Conservation (phyloP, 805 yeast species). For the Pichia exigua region DNA sequence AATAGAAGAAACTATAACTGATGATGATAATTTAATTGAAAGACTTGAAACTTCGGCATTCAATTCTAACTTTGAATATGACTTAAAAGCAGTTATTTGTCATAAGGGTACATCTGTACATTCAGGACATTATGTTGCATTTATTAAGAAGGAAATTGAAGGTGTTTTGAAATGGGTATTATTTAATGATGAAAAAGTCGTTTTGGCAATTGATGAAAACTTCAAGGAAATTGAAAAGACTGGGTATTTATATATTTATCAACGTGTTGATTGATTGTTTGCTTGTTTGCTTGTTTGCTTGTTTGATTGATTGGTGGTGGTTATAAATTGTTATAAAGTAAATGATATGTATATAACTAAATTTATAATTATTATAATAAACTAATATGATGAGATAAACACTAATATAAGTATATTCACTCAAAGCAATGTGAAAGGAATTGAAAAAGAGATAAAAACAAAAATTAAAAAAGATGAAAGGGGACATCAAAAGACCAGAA, state of each 20-base stretch:
- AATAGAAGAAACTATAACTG: slow-evolving; percentile 23
- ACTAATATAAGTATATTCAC: neutral
- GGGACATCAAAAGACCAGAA: neutral
- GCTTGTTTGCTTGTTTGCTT: too few species aligned
- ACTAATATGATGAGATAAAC: neutral
- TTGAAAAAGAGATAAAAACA: neutral
- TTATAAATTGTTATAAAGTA: neutral
- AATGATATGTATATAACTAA: neutral
- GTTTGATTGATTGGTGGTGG: neutral
- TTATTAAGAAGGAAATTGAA: slow-evolving; percentile 41
- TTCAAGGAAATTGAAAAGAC: slow-evolving; percentile 37
- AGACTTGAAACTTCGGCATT: slow-evolving; percentile 2
- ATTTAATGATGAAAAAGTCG: slow-evolving; percentile 87
- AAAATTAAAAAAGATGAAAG: neutral
- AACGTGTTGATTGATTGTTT: neutral
- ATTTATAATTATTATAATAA: neutral
- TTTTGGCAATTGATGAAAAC: slow-evolving; percentile 38
- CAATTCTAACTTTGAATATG: slow-evolving; percentile 26
- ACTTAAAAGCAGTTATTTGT: slow-evolving; percentile 61
- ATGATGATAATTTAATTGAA: slow-evolving; percentile 6
- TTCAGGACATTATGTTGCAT: slow-evolving; percentile 88
- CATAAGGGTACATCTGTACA: slow-evolving; percentile 88
- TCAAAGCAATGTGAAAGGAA: neutral
- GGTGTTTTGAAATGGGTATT: slow-evolving; percentile 56
- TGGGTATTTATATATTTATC: slow-evolving; percentile 42